Base-by-base conservation (phyloP, 2,329 filamentous ascomycete species). In the Colletotrichum cuscutae region DNA sequence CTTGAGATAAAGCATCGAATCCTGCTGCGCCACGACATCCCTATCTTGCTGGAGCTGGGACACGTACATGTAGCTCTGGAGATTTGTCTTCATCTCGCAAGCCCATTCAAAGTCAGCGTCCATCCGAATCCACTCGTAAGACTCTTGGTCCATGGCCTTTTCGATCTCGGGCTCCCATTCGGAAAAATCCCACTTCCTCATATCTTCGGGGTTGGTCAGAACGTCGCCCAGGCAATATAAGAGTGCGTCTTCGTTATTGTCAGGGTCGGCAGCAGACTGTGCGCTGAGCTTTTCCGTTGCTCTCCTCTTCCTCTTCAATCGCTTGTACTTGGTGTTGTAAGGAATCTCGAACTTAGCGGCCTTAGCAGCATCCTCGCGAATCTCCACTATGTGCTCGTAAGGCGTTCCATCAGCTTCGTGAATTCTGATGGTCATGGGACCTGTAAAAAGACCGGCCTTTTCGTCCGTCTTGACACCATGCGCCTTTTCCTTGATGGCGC, bases 51-150 rank as follows among this genome's bases (percentile, higher is more conserved):
- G 97, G 74, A 99, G 87, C 81, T 99, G 97, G 26, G 97, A 98
- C 71, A 98, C 91, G 80, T 97, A 98, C 97, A 99, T 99, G 86
- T 98, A 98, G 5, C 94, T 91, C 58, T 95, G 95, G 88, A 98
- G 95, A 75, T 92, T 92, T 12, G 89, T 87, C 73, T 93, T 92
- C 82, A 97, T 94, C 76, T 92, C 92, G 82, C 94, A 97, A 71
- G 98, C 92, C 97, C 97, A 99, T 81, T 99, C 97, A 77, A 98
- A 98, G 82, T 99, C 97, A 19, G 96, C 95, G 81, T 99, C 97
- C 84, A 98, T 94, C 24, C 97, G 93, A 77, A 99, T 97, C 97
- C 97, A 99, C 81, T 99, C 97, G 79, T 98, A 99, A 0, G 95
- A 97, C 80, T 99, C 97, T 75, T 95, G 91, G 69, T 97, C 95